These are phyloP conservation scores for Pythium plurisporium DNA, from an alignment of 352 stramenopile species.

Conservation along the genomic window DNA sequence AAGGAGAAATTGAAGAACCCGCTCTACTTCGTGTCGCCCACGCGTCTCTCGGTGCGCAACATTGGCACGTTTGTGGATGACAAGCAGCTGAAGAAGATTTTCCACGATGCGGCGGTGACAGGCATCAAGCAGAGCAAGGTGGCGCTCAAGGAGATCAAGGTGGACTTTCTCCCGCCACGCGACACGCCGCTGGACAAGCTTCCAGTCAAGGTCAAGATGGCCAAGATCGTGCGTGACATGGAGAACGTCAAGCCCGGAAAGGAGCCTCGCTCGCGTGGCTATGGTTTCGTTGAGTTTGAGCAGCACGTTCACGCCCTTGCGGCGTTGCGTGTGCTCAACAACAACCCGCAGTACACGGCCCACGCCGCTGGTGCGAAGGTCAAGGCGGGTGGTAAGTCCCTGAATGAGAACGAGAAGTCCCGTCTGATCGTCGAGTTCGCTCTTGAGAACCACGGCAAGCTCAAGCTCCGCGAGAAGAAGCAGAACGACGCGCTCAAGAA, in stretches of 20 bases:
- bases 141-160: slow-evolving; percentile 73
- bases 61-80: slow-evolving; percentile 86
- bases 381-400: slow-evolving; percentile 27
- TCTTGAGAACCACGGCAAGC: slow-evolving; percentile 86
- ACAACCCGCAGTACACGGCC: slow-evolving; percentile 92
- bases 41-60: slow-evolving; percentile 93
- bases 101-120: slow-evolving; percentile 70
- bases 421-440: slow-evolving; percentile 88
- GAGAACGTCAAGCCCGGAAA: slow-evolving; percentile 60
- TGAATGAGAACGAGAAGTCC: slow-evolving; percentile 51
- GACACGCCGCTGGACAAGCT: slow-evolving; percentile 21
- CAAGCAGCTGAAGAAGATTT: slow-evolving; percentile 88
- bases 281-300: slow-evolving; percentile 97
- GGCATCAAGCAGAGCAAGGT: slow-evolving; percentile 75
- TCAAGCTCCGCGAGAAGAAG: slow-evolving; percentile 81
- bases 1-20: slow-evolving; percentile 96
- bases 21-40: slow-evolving; percentile 96
- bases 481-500: slow-evolving; percentile 61
- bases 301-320: slow-evolving; percentile 95
- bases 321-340: slow-evolving; percentile 95
- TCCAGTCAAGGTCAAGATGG: slow-evolving; percentile 75
- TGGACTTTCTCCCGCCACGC: slow-evolving; percentile 41
- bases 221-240: slow-evolving; percentile 78
- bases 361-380: slow-evolving; percentile 47
- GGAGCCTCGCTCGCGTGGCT: slow-evolving; percentile 57